These are phyloP conservation scores for Exophiala alcalophila DNA, from an alignment of 2,329 filamentous ascomycete species.

Conservation along the genomic window DNA sequence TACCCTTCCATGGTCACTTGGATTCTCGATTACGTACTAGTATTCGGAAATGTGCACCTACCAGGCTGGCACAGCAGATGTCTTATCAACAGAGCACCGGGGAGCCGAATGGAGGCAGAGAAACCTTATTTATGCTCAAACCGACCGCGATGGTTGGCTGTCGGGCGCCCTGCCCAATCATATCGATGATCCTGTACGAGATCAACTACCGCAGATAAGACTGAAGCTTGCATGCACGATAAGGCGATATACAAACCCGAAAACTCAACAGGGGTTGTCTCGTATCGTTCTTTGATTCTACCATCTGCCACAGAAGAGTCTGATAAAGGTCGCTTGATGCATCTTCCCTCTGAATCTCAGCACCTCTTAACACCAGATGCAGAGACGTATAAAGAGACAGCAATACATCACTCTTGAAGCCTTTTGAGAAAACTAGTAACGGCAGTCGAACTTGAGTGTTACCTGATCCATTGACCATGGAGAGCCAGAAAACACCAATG, in stretches of 20 bases:
- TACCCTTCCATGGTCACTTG: no score
- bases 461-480: background rate
- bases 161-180: slow-evolving; percentile 7
- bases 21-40: no score
- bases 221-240: slow-evolving; percentile 1
- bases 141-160: background rate
- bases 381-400: background rate
- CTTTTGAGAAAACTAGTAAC: no score
- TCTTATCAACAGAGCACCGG: background rate
- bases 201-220: slow-evolving; percentile 1
- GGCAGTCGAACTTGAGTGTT: background rate
- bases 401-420: background rate
- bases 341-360: background rate
- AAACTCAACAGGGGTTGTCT: slow-evolving; percentile 2
- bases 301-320: background rate
- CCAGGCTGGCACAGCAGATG: no score
- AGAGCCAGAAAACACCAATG: slow-evolving; percentile 1
- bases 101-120: background rate
- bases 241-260: slow-evolving; percentile 6
- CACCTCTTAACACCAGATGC: background rate
- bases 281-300: slow-evolving; percentile 2
- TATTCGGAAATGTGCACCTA: no score
- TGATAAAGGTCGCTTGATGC: background rate
- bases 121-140: background rate
- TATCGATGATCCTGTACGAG: slow-evolving; percentile 4